A percentile compares a stretch with the other conserved stretches of the same genome.
Conservation (phyloP, 2,329 filamentous ascomycete genomes). For the Tolypocladium amazonense region DNA sequence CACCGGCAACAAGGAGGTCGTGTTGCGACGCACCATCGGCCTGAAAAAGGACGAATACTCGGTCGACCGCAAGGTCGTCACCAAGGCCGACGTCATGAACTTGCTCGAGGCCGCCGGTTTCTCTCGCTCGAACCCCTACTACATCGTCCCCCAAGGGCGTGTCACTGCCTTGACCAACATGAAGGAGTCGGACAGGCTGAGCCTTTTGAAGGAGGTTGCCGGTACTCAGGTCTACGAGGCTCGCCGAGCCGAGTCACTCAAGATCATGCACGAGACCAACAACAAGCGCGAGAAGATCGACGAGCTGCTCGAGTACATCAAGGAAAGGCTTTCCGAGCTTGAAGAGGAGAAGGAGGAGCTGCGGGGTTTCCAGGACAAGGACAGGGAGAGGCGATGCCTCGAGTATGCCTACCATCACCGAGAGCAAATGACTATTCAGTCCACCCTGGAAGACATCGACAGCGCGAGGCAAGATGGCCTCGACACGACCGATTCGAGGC, state of each 20-base stretch:
- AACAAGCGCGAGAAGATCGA: slow-evolving; percentile 94
- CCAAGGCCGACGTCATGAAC: slow-evolving; percentile 89
- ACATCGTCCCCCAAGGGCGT: slow-evolving; percentile 95
- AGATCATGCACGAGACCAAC: slow-evolving; percentile 95
- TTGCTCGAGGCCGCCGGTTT: slow-evolving; percentile 93
- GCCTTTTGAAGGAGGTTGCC: slow-evolving; percentile 91
- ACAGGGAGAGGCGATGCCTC: slow-evolving; percentile 80
- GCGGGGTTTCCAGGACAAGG: slow-evolving; percentile 87
- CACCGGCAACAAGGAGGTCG: slow-evolving; percentile 81
- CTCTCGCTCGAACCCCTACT: slow-evolving; percentile 95
- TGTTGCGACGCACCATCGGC: slow-evolving; percentile 87
- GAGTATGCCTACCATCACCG: slow-evolving; percentile 92
- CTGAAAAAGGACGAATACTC: slow-evolving; percentile 98
- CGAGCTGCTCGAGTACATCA: slow-evolving; percentile 82
- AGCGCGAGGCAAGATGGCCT: slow-evolving; percentile 70
- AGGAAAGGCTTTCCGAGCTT: slow-evolving; percentile 75
- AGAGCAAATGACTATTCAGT: slow-evolving; percentile 70
- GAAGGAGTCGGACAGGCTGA: slow-evolving; percentile 88
- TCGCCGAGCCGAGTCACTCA: slow-evolving; percentile 79
- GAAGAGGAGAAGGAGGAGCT: slow-evolving; percentile 98
- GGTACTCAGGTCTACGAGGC: slow-evolving; percentile 96
- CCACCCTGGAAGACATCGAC: slow-evolving; percentile 73
- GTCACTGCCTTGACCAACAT: slow-evolving; percentile 96
- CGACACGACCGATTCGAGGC: slow-evolving; percentile 73
- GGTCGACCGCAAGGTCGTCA: slow-evolving; percentile 91